A percentile compares a stretch with the other conserved stretches of the same genome.
These are phyloP conservation scores for Ilex paraguariensis DNA, from an alignment of 305 asterid genomes.

Conservation along the genomic window DNA sequence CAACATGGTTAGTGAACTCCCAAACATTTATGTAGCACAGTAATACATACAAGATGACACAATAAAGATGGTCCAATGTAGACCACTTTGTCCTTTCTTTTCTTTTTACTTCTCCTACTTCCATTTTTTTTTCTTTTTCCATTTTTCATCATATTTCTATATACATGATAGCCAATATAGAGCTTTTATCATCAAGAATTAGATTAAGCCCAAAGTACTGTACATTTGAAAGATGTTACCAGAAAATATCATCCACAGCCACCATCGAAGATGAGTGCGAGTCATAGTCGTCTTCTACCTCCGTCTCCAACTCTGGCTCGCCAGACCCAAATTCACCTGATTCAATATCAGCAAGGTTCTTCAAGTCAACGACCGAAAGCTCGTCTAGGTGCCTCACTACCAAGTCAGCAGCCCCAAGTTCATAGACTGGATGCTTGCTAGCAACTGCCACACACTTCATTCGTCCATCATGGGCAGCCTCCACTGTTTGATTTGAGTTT, in stretches of 20 bases:
- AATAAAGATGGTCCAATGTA: constrained; percentile 26
- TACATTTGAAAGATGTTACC: constrained; percentile 58
- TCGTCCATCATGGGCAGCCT: constrained; percentile 92
- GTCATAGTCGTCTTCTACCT: constrained; percentile 56
- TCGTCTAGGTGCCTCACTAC: constrained; percentile 76
- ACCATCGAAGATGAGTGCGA: constrained; percentile 38
- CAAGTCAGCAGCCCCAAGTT: constrained; percentile 87
- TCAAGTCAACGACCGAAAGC: constrained; percentile 79
- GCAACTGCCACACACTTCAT: constrained; percentile 98
- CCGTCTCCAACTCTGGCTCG: constrained; percentile 84
- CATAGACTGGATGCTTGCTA: constrained; percentile 78
- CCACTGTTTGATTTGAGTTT: constrained; percentile 81
- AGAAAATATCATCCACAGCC: constrained; percentile 57
- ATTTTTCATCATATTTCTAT: constrained; percentile 23
- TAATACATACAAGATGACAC: constrained; percentile 25
- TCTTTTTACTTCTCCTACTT: constrained; percentile 5
- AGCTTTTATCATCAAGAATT: constrained; percentile 22
- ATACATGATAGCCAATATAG: constrained; percentile 20
- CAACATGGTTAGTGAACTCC: no score
- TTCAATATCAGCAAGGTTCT: constrained; percentile 79
- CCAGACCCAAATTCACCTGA: constrained; percentile 51
- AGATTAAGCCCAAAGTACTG: constrained; percentile 31
- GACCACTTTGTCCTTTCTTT: constrained; percentile 20
- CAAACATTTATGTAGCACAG: constrained; percentile 22
- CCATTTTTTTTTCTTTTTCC: constrained; percentile 2